Conservation (phyloP, 805 yeast genomes). For the Starmera amethionina region DNA sequence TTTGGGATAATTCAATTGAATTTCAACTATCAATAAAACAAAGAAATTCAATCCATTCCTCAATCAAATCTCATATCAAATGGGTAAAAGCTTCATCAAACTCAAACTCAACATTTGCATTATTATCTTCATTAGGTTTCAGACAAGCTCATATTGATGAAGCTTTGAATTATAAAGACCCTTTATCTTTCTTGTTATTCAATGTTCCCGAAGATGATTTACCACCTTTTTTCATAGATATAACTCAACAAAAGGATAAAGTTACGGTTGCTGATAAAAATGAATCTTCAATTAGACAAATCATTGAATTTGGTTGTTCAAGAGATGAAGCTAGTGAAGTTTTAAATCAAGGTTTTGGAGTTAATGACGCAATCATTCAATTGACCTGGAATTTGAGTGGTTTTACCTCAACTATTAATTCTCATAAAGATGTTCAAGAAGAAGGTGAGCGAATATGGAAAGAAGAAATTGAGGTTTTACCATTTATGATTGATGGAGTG, state of each 20-base stretch:
- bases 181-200: slow-evolving; percentile 47
- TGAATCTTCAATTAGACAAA: slow-evolving; percentile 42
- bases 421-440: slow-evolving; percentile 3
- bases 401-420: slow-evolving; percentile 5
- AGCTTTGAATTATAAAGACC: slow-evolving; percentile 48
- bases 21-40: slow-evolving; percentile 59
- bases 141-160: slow-evolving; percentile 61
- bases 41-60: slow-evolving; percentile 51
- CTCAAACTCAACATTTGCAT: slow-evolving; percentile 9
- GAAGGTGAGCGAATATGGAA: slow-evolving; percentile 43
- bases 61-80: slow-evolving; percentile 45
- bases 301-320: slow-evolving; percentile 63
- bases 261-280: slow-evolving; percentile 35
- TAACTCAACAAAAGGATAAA: slow-evolving; percentile 44
- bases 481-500: slow-evolving; percentile 39
- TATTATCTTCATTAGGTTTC: slow-evolving; percentile 50
- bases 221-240: slow-evolving; percentile 46
- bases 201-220: slow-evolving; percentile 93
- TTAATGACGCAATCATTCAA: slow-evolving; percentile 38
- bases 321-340: slow-evolving; percentile 49
- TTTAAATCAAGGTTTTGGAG: slow-evolving; percentile 34
- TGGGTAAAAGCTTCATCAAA: slow-evolving; percentile 30
- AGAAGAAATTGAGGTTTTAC: slow-evolving; percentile 64
- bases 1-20: slow-evolving; percentile 63
- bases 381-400: slow-evolving; percentile 31